Evolutionary conservation across 805 yeast species (phyloP).

Genomic region (Saccharomycopsis microspora): DNA sequence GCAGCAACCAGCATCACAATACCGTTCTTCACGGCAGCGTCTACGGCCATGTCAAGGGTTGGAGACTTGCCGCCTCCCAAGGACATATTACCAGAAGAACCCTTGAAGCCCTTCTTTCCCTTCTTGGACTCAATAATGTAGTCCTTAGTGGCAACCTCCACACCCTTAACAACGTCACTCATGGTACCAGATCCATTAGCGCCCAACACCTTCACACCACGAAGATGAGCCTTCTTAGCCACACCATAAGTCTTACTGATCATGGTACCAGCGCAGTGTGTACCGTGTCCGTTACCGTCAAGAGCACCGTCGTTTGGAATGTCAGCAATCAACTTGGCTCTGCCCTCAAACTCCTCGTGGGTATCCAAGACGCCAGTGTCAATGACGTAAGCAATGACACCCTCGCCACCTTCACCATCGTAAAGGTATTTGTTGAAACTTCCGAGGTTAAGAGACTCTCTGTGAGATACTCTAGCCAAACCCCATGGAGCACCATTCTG

Average conservation of each 20-base stretch:
- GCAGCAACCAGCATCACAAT: constrained; percentile 93
- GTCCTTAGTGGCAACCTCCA: constrained; percentile 43
- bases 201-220: constrained; percentile 51
- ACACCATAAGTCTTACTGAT: constrained; percentile 48
- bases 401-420: constrained; percentile 49
- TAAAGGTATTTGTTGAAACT: constrained; percentile 49
- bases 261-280: constrained; percentile 59
- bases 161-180: constrained; percentile 53
- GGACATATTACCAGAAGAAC: constrained; percentile 87
- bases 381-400: constrained; percentile 44
- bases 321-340: constrained; percentile 52
- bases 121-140: constrained; percentile 31
- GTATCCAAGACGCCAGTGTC: constrained; percentile 44
- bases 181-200: constrained; percentile 48
- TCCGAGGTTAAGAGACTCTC: constrained; percentile 46
- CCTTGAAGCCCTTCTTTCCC: constrained; percentile 45
- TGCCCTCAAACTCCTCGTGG: constrained; percentile 48
- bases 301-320: constrained; percentile 37
- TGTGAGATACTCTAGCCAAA: constrained; percentile 58
- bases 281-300: constrained; percentile 55
- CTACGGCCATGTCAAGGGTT: constrained; percentile 75
- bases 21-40: constrained; percentile 84
- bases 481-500: constrained; percentile 71
- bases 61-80: constrained; percentile 90
- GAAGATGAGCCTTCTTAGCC: constrained; percentile 46